Evolutionary conservation across 2,329 filamentous ascomycete species (phyloP).

Genomic region (Spiromastix sp.): DNA sequence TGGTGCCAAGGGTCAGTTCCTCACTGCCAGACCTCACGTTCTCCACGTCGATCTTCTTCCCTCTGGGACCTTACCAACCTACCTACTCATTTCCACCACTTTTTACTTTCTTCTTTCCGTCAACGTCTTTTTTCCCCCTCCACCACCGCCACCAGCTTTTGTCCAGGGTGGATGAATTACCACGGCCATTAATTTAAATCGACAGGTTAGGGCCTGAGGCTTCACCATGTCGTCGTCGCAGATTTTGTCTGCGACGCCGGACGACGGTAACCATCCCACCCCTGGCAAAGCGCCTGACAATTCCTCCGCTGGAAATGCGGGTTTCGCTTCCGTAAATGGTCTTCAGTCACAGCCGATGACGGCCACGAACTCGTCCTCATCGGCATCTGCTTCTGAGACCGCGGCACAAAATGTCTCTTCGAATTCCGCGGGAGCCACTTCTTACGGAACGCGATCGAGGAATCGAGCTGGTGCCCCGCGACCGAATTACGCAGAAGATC

Average conservation of each 20-base stretch:
- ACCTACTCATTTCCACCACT: constrained; percentile 14
- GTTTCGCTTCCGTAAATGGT: constrained; percentile 22
- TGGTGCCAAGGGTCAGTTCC: constrained; percentile 17
- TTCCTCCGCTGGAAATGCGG: constrained; percentile 6
- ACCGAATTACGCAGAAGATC: constrained; percentile 91
- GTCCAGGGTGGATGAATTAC: constrained; percentile 13
- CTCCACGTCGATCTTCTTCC: constrained; percentile 14
- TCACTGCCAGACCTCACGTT: constrained; percentile 16
- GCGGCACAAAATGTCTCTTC: constrained; percentile 25
- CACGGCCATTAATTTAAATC: constrained; percentile 4
- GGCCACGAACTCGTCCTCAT: constrained; percentile 30
- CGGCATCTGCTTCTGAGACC: constrained; percentile 11
- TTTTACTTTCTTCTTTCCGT: constrained; percentile 2
- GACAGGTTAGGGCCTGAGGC: constrained; percentile 16
- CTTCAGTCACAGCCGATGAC: constrained; percentile 34
- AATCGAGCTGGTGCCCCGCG: constrained; percentile 65
- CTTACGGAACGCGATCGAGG: constrained; percentile 88
- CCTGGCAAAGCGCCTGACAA: constrained; percentile 13
- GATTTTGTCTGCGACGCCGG: constrained; percentile 19
- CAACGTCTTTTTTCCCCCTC: constrained; percentile 5
- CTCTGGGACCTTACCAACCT: constrained; percentile 11
- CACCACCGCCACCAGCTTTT: neutral
- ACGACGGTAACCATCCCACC: constrained; percentile 16
- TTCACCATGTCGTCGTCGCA: constrained; percentile 23
- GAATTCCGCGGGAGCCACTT: constrained; percentile 46